phyloP scores from a whole-genome alignment of 495 filamentous ascomycete genomes.

The Aspergillus bertholletiae region DNA sequence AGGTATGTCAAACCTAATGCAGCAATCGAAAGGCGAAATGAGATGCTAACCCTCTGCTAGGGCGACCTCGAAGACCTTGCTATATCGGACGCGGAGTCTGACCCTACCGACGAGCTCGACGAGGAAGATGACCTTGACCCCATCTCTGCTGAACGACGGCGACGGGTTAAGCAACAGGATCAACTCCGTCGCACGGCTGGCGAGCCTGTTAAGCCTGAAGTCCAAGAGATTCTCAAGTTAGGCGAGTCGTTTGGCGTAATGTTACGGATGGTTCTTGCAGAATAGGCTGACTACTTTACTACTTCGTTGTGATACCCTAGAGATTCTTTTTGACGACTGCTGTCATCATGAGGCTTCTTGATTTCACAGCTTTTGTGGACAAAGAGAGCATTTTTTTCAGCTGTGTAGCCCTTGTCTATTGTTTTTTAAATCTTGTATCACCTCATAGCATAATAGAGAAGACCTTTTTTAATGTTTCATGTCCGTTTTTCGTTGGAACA shows the following conservation, averaged over 20 bases:
- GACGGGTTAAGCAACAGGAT: constrained; percentile 71
- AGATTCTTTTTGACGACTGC: constrained; percentile 5
- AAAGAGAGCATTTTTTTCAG: neutral
- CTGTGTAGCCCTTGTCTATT: neutral
- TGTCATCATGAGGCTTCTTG: neutral
- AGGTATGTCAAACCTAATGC: constrained; percentile 43
- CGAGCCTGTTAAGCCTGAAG: constrained; percentile 80
- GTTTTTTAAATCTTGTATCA: neutral
- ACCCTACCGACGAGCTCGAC: constrained; percentile 62
- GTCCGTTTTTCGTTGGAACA: neutral
- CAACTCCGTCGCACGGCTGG: constrained; percentile 77
- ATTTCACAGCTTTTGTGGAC: neutral
- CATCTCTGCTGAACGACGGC: constrained; percentile 77
- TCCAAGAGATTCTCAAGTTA: constrained; percentile 75
- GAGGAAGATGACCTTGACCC: constrained; percentile 78
- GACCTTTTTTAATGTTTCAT: neutral
- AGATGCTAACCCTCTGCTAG: constrained; percentile 27
- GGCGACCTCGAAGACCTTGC: constrained; percentile 77
- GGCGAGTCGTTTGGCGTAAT: constrained; percentile 75
- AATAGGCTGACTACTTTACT: constrained; percentile 35
- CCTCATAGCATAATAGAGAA: neutral
- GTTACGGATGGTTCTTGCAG: constrained; percentile 82
- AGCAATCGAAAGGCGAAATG: neutral
- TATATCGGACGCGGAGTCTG: constrained; percentile 68
- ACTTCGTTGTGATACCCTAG: constrained; percentile 18